These are phyloP conservation scores for Sordaria brevicollis DNA, from an alignment of 495 filamentous ascomycete species.

Conservation along the genomic window DNA sequence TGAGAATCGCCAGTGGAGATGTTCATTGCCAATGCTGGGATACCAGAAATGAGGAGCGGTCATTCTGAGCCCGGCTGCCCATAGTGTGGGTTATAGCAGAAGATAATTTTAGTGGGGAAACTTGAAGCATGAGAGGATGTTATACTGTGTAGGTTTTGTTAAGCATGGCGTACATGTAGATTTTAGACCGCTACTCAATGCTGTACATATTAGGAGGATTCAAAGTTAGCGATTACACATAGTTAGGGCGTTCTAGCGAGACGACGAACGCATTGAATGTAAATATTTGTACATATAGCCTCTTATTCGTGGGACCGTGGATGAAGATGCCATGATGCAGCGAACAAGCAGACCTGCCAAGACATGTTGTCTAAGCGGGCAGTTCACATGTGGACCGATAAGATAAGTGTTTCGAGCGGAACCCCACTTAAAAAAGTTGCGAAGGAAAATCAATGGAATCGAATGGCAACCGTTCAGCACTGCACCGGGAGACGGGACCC, in stretches of 20 bases:
- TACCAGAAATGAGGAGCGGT: neutral
- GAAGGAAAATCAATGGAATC: neutral
- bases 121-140: neutral
- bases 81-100: neutral
- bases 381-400: slow-evolving; percentile 3
- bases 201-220: neutral
- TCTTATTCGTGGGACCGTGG: neutral
- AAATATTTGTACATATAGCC: neutral
- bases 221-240: neutral
- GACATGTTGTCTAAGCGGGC: neutral
- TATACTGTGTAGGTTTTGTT: neutral
- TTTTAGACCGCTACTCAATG: neutral
- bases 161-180: neutral
- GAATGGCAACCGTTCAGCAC: slow-evolving; percentile 4
- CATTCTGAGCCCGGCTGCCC: neutral
- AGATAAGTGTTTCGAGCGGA: slow-evolving; percentile 9
- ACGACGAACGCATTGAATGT: neutral
- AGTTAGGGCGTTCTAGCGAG: neutral
- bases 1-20: neutral
- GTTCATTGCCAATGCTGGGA: neutral
- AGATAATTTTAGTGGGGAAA: neutral
- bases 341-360: neutral
- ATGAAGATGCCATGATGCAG: neutral
- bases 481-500: neutral
- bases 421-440: slow-evolving; percentile 13